Evolutionary conservation across 441 rosid genomes (phyloP).

Genomic region (Erodium texanum): DNA sequence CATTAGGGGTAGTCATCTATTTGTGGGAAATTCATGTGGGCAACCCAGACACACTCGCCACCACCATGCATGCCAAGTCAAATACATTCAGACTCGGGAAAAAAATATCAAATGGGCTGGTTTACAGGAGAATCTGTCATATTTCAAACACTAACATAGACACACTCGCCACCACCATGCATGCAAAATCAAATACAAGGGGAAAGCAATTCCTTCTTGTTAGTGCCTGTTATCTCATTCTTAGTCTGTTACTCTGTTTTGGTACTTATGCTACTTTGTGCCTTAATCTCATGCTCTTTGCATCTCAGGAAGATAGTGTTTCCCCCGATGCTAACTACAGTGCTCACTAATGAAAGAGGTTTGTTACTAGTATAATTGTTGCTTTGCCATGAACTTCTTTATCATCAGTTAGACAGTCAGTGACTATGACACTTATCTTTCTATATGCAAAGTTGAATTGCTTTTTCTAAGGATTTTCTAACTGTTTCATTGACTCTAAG

Average conservation of each 20-base stretch:
- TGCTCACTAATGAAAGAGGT: background rate
- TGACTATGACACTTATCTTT: background rate
- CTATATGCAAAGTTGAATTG: background rate
- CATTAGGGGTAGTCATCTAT: too few species aligned
- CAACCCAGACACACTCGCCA: too few species aligned
- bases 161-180: too few species aligned
- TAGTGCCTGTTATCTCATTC: too few species aligned
- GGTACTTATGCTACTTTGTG: background rate
- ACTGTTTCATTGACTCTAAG: background rate
- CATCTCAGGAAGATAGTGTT: background rate
- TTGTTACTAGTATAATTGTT: background rate
- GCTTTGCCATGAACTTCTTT: background rate
- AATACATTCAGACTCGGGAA: background rate
- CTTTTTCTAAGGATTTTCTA: background rate
- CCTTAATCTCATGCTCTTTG: background rate
- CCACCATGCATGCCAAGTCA: too few species aligned
- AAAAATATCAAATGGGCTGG: background rate
- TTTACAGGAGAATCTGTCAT: background rate
- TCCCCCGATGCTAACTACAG: background rate
- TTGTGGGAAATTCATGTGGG: too few species aligned
- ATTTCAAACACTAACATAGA: background rate
- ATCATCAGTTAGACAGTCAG: background rate
- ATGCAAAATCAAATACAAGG: too few species aligned
- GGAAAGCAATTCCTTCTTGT: too few species aligned
- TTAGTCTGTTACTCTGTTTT: too few species aligned